A percentile compares a stretch with the other conserved stretches of the same genome.
Conservation (phyloP, 1,284 basidiomycete genomes). For the Leccinum solheimii region DNA sequence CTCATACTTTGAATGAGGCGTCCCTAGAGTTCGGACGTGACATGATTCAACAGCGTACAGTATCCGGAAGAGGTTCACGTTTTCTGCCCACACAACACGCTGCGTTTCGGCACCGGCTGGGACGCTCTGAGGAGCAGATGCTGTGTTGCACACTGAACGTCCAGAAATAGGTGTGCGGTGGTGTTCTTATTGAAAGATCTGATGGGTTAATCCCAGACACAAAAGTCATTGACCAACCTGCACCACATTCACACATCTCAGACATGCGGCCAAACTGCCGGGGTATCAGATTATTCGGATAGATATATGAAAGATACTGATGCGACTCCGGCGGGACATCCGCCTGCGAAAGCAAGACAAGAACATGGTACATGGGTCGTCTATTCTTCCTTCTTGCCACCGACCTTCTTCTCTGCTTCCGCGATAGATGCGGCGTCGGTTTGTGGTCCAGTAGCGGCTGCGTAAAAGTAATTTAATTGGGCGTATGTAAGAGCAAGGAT, state of each 20-base stretch:
- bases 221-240: not conserved
- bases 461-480: not conserved
- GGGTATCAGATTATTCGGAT: slow-evolving; percentile 9
- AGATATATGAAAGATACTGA: slow-evolving; percentile 23
- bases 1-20: not conserved
- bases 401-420: slow-evolving; percentile 82
- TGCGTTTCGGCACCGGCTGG: not conserved
- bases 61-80: not conserved
- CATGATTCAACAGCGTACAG: not conserved
- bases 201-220: not conserved
- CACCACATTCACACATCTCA: not conserved
- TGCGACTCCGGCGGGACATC: slow-evolving; percentile 13
- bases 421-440: slow-evolving; percentile 86
- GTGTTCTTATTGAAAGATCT: not conserved
- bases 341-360: slow-evolving; percentile 20
- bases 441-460: slow-evolving; percentile 58
- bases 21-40: not conserved
- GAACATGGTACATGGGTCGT: slow-evolving; percentile 9
- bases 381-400: slow-evolving; percentile 79
- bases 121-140: not conserved
- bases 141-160: not conserved
- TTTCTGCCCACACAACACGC: not conserved
- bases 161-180: not conserved
- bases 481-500: not conserved
- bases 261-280: not conserved